A percentile compares a stretch with the other conserved stretches of the same genome.
These are phyloP conservation scores for Dryadomyces quercus-mongolicae DNA, from an alignment of 2,329 filamentous ascomycete genomes.

Conservation along the genomic window DNA sequence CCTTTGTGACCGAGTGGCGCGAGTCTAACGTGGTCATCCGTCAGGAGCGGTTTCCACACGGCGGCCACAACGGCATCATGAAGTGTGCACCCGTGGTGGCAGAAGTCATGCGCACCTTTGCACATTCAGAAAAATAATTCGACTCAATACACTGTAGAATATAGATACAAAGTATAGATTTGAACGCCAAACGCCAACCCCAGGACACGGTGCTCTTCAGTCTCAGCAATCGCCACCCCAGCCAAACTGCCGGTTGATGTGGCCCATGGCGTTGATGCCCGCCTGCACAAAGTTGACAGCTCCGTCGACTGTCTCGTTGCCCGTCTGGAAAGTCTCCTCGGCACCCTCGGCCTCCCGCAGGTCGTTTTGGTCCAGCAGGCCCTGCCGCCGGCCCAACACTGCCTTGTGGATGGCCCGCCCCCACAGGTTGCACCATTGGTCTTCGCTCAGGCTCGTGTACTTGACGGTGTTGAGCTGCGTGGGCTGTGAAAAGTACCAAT, in stretches of 20 bases:
- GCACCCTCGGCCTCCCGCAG: constrained; percentile 29
- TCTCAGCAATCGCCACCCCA: constrained; percentile 29
- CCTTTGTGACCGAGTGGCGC: constrained; percentile 34
- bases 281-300: constrained; percentile 30
- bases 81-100: constrained; percentile 51
- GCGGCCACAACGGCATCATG: constrained; percentile 58
- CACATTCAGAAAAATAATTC: background rate
- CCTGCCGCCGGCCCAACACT: constrained; percentile 44
- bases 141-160: background rate
- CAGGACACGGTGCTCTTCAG: too few relatives aligned
- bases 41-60: constrained; percentile 41
- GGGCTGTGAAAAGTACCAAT: constrained; percentile 44
- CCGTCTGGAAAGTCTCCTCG: constrained; percentile 22
- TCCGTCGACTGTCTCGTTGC: constrained; percentile 26
- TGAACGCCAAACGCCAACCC: too few relatives aligned
- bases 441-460: constrained; percentile 43
- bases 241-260: constrained; percentile 40
- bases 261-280: constrained; percentile 37
- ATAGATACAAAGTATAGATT: background rate
- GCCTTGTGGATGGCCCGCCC: constrained; percentile 45
- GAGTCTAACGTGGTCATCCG: constrained; percentile 35
- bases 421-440: constrained; percentile 54
- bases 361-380: constrained; percentile 44
- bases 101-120: constrained; percentile 54
- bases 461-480: constrained; percentile 21